Base-by-base conservation (phyloP, 495 filamentous ascomycete species). In the Podospora australis region DNA sequence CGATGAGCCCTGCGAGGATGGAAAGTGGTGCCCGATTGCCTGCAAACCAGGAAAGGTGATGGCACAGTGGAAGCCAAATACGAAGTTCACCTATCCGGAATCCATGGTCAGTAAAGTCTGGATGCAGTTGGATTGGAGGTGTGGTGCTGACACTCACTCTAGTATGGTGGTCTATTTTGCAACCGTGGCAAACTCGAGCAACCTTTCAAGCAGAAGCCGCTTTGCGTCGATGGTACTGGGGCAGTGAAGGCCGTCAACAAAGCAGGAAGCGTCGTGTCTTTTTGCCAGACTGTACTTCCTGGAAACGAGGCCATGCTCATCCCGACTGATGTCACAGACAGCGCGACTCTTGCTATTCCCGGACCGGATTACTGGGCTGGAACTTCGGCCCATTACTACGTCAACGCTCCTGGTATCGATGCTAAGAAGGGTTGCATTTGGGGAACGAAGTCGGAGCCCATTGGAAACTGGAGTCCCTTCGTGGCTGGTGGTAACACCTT, bases 241-340 rank as follows among this genome's bases (percentile, higher is more conserved):
- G 52, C 78, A 3, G 74, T 91, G 23, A 64, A 68, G 35, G 79
- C 72, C 26, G 71, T 78, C 40, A 90, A 88, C 65, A 83, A 81
- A 56, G 74, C 73, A 40, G 70, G 75, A 20, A 68, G 73, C 40
- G 48, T 72, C 14, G 80, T 90, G 13, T 76, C 87, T 3, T 86
- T 90, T 63, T 92, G 87, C 59, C 87, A 92, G 60, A 92, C 87
- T 2, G 86, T 89, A 29, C 64, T 90, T 44, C 87, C 87, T 10
- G 87, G 87, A n/a, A 87, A 88, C 60, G 87, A 92, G 68, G 83
- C 84, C 45, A 92, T 92, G 87, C 69, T 90, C 52, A 92, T 90
- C 60, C 85, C 86, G 10, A 90, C 84, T 23, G 60, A 80, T 54
- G 81, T 90, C 26, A 52, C 67, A 11, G 59, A 57, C 44, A 57